Percentiles rank a stretch among this genome's conserved stretches.
Evolutionary conservation across 805 yeast genomes (phyloP).

Genomic region (Clavispora asparagi): DNA sequence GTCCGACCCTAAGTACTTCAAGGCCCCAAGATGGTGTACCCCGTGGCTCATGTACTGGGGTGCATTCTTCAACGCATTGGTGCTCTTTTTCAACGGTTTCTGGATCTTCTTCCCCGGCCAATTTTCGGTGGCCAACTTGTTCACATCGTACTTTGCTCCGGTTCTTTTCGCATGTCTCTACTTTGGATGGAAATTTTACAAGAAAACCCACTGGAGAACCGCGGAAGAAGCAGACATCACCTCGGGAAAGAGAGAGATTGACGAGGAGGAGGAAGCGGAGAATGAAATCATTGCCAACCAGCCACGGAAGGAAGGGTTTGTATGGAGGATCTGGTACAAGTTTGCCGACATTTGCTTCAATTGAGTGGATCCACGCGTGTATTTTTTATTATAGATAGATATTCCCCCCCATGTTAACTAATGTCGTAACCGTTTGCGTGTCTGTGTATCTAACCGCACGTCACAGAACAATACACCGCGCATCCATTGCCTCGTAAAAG

Average conservation of each 20-base stretch:
- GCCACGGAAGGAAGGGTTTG: constrained; percentile 18
- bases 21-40: constrained; percentile 8
- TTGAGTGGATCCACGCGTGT: constrained; percentile 4
- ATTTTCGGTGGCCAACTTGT: constrained; percentile 28
- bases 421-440: too few relatives aligned
- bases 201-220: constrained; percentile 41
- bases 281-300: constrained; percentile 14
- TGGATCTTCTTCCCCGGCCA: constrained; percentile 36
- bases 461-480: background rate
- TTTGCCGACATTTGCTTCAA: constrained; percentile 19
- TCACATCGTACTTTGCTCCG: constrained; percentile 36
- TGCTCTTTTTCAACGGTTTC: constrained; percentile 37
- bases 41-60: constrained; percentile 16
- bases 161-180: constrained; percentile 46
- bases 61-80: constrained; percentile 15
- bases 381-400: background rate
- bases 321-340: constrained; percentile 18
- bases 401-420: too few relatives aligned
- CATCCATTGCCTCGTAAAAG: background rate
- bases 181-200: constrained; percentile 47
- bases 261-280: constrained; percentile 48
- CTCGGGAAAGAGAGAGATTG: constrained; percentile 52
- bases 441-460: background rate
- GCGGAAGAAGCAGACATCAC: constrained; percentile 49
- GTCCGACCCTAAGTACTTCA: constrained; percentile 10